Conservation (phyloP, 345 rosid species). For the Ailanthus altissimus region DNA sequence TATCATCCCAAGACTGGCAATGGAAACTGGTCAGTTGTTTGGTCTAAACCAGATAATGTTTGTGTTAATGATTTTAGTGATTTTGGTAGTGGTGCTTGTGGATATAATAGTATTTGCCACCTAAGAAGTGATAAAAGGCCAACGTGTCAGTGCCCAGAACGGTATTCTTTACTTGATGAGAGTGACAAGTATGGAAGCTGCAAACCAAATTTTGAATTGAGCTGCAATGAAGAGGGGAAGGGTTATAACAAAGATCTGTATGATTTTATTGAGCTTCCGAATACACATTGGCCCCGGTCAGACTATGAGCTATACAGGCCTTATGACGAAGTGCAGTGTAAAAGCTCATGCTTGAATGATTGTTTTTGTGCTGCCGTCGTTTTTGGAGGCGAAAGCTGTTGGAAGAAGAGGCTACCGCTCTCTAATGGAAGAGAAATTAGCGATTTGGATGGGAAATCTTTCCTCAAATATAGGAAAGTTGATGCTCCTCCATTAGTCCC, state of each 20-base stretch:
- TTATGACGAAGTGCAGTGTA: conserved; percentile 1
- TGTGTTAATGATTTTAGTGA: neutral
- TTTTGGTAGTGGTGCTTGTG: conserved; percentile 18
- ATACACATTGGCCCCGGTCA: neutral
- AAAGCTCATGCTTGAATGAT: neutral
- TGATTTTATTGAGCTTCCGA: conserved; percentile 2
- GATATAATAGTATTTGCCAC: conserved; percentile 6
- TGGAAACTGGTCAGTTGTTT: conserved; percentile 11
- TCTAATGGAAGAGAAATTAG: conserved; percentile 30
- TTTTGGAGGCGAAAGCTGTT: neutral
- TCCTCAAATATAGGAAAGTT: neutral
- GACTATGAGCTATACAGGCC: neutral
- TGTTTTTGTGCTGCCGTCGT: neutral
- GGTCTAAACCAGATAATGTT: conserved; percentile 11
- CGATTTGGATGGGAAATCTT: neutral
- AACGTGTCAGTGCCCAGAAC: neutral
- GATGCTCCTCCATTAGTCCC: conserved; percentile 4
- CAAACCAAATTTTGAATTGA: neutral
- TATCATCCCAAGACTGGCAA: neutral
- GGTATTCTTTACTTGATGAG: conserved; percentile 10
- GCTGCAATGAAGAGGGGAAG: neutral
- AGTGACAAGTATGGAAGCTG: conserved; percentile 3
- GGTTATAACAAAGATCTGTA: conserved; percentile 15
- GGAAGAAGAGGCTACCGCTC: conserved; percentile 44
- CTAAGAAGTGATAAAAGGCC: neutral